Evolutionary conservation across 2,329 filamentous ascomycete species (phyloP), one percentile per base, ranked within the genome.

Genomic region (Calonectria ilicicola): DNA sequence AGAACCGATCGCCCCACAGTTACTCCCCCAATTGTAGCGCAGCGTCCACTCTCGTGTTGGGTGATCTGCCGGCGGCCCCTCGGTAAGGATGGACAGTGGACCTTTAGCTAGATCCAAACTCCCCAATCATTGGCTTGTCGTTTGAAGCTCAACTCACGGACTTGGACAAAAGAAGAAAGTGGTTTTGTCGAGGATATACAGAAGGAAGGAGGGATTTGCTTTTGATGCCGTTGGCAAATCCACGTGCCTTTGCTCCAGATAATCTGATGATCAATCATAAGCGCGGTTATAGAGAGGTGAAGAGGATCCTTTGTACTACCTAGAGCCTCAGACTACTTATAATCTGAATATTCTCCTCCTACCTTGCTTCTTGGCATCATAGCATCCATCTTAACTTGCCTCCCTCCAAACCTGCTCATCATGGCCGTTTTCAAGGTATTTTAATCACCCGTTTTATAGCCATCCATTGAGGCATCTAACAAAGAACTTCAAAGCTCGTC

Each of bases 141-240:
- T 35, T 14, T 32, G 19, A 46, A n/a, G 15, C 40, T 29, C 40
- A 19, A 38, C 35, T 62, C 56, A 2, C 21, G 35, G 21, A 40
- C 60, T 64, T 64, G 60, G 40, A 64, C 38, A 12, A 47, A 64
- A 64, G 38, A 47, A 64, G 60, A 64, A 64, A 42, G 60, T 64
- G 38, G 21, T 27, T 29, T 9, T 47, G 60, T 32, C 26, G 26
- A 23, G 27, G 23, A 47, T 64, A 29, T 38, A 46, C 23, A 40
- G 21, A 26, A 64, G 46, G 12, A 40, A 32, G 60, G 40, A 47
- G 40, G 60, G 32, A 40, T 46, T 23, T 12, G 8, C 12, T 23
- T 47, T 23, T 14, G n/a, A 14, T 32, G 23, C 60, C 60, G 38
- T 47, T 46, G 40, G 44, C 46, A 29, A 10, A 27, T 46, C 19